A percentile compares a stretch with the other conserved stretches of the same genome.
Evolutionary conservation across 805 yeast species (phyloP).

Genomic region (Wickerhamiella parazyma): DNA sequence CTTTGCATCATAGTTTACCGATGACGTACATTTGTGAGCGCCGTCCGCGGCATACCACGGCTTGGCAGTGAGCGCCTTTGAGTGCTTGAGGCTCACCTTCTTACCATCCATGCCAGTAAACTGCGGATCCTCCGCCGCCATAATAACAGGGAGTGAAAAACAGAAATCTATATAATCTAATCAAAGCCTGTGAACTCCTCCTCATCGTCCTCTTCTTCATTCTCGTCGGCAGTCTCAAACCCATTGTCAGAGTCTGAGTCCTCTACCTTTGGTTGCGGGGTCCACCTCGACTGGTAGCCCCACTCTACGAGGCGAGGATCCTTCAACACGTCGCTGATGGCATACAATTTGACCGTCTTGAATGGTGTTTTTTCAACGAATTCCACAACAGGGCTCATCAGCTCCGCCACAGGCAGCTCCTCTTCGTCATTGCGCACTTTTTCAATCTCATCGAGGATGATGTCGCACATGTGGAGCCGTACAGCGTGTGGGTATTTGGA

Average conservation of each 20-base stretch:
- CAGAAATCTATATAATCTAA: slow-evolving; percentile 2
- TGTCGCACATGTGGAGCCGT: slow-evolving; percentile 74
- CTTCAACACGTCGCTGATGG: slow-evolving; percentile 48
- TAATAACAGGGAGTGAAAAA: not conserved
- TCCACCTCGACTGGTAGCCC: slow-evolving; percentile 30
- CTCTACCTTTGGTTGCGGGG: slow-evolving; percentile 13
- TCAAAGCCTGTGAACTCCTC: slow-evolving; percentile 21
- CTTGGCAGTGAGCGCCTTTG: not conserved
- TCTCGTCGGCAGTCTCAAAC: slow-evolving; percentile 22
- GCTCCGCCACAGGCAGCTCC: slow-evolving; percentile 37
- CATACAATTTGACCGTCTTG: slow-evolving; percentile 53
- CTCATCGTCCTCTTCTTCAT: slow-evolving; percentile 1
- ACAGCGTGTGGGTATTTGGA: slow-evolving; percentile 55
- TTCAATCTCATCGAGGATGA: slow-evolving; percentile 74
- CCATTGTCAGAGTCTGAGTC: slow-evolving; percentile 15
- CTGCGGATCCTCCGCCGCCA: not conserved
- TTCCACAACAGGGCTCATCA: slow-evolving; percentile 48
- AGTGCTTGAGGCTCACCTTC: not conserved
- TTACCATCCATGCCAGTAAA: slow-evolving; percentile 7
- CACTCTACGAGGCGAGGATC: slow-evolving; percentile 54
- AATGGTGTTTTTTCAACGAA: slow-evolving; percentile 36
- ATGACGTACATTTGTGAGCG: not conserved
- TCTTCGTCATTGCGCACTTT: slow-evolving; percentile 39
- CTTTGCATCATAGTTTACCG: slow-evolving; percentile 5
- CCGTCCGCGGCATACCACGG: slow-evolving; percentile 7